Evolutionary conservation across 257 asterid species (phyloP).

Genomic region (Solanum phureja): DNA sequence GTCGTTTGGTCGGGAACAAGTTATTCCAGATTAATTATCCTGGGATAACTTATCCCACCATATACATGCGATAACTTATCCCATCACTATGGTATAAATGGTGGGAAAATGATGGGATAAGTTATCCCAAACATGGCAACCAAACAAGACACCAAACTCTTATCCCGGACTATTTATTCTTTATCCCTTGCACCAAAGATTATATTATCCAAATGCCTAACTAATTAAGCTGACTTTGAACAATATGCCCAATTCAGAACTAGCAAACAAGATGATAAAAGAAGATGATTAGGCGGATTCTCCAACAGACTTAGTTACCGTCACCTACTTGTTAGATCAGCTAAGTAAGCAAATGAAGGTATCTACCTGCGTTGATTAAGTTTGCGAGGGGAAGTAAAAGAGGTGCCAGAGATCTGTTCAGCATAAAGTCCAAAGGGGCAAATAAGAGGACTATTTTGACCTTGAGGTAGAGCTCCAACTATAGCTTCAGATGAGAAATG

Average conservation of each 20-base stretch:
- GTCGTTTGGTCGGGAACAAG: too few relatives aligned
- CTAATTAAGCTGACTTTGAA: background rate
- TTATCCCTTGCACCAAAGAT: too few relatives aligned
- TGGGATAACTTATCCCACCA: too few relatives aligned
- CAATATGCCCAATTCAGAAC: background rate
- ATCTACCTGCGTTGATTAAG: conserved; percentile 64
- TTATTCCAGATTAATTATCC: too few relatives aligned
- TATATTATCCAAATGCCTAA: background rate
- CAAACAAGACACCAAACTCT: too few relatives aligned
- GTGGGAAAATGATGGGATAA: too few relatives aligned
- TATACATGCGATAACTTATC: too few relatives aligned
- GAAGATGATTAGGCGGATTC: background rate
- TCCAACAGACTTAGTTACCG: background rate
- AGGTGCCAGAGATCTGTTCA: conserved; percentile 94
- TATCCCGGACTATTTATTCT: too few relatives aligned
- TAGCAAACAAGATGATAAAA: background rate
- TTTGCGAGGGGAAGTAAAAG: conserved; percentile 95
- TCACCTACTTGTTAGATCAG: too few relatives aligned
- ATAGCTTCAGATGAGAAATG: conserved; percentile 81
- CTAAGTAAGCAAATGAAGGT: background rate
- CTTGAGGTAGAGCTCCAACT: conserved; percentile 71
- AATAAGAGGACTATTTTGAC: conserved; percentile 76
- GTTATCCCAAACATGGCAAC: too few relatives aligned
- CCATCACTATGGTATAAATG: too few relatives aligned
- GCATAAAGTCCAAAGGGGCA: conserved; percentile 93